Base-by-base conservation (phyloP, 2,329 filamentous ascomycete species). In the Ophiostoma australiae region DNA sequence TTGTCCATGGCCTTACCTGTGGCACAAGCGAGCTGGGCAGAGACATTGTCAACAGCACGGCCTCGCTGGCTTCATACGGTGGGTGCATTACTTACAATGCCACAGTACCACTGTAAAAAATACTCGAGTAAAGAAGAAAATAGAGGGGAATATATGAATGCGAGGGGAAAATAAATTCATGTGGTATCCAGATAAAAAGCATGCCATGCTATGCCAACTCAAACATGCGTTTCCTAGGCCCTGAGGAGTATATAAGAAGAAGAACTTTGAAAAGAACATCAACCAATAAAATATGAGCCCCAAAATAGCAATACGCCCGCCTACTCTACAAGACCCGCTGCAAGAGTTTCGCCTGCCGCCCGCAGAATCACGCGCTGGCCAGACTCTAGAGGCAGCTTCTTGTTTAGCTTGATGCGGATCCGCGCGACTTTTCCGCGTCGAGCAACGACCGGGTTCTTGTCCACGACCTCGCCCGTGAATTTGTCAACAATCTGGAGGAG, bases 361-460 rank as follows among this genome's bases (percentile, higher is more conserved):
- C 95, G 85, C 69, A 99, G 80, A 37, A 98, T 91, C 65, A 99
- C 88, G 75, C 93, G 86, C 74, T 90, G 89, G 0, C 91, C 92
- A 20, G 86, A 85, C 79, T 97, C 95, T 67, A 98, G 79, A 20
- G 95, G 93, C 70, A 95, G 87, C 74, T 89, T 89, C 31, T 84
- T 82, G 68, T 90, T 88, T 76, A 97, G 81, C 78, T 91, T 90
- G 35, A 98, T 87, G 71, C 88, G 84, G 1, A 97, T 86, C 72
- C 92, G 86, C 5, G 93, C 94, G 70, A 97, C 89, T 88, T 93
- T 0, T 93, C 91, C 78, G 92, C 90, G 33, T 3, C 48, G 6
- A 4, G 98, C 87, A 73, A 97, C 88, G 78, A 90, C 90, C 0
- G 94, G 93, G 77, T 89, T 93, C 83, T 92, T 96, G 84, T 94